Evolutionary conservation across 768 basidiomycete genomes (phyloP), one percentile per base, ranked within the genome.

Genomic region (Boletus bicolor): DNA sequence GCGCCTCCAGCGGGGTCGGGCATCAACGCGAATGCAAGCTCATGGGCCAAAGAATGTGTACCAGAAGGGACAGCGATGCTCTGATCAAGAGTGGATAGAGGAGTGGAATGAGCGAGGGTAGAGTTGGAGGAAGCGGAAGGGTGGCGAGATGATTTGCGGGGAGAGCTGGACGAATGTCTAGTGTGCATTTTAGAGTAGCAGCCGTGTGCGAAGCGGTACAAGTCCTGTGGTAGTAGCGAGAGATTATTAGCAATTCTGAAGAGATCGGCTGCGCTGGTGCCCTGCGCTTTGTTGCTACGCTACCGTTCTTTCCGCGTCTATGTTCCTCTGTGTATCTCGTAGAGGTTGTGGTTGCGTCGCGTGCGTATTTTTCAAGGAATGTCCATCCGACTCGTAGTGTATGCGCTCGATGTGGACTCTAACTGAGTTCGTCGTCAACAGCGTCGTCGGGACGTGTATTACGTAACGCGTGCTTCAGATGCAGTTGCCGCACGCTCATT

Each of bases 21-120:
- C 84, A 92, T 89, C 52, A 93, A 79, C 10, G 91, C 91, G 35
- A 86, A 83, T 7, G 92, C 91, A 36, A 93, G 82, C 66, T 93
- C 91, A 71, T 93, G 91, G 5, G 91, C 91, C 34, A 93, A 80
- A 6, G 89, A 91, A 67, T 86, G 84, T 38, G 70, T 58, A 11
- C 69, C 69, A 14, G 69, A 69, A 34, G 60, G 67, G 11, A 71
- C 64, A 24, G 58, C 64, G 24, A 70, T 68, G 51, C 55, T 35
- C 30, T 73, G 69, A 61, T 73, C 69, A 19, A 71, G 59, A 7
- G 69, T 69, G 49, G 69, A 71, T 34, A 73, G 58, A 52, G 71
- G 69, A 35, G 56, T 50, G 44, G 71, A 46, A 44, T 67, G 68
- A 32, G 46, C 54, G n/a, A 66, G 49, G 49, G 44, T n/a, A 10